phyloP scores from a whole-genome alignment of 345 rosid species.

The Camelina neglecta region DNA sequence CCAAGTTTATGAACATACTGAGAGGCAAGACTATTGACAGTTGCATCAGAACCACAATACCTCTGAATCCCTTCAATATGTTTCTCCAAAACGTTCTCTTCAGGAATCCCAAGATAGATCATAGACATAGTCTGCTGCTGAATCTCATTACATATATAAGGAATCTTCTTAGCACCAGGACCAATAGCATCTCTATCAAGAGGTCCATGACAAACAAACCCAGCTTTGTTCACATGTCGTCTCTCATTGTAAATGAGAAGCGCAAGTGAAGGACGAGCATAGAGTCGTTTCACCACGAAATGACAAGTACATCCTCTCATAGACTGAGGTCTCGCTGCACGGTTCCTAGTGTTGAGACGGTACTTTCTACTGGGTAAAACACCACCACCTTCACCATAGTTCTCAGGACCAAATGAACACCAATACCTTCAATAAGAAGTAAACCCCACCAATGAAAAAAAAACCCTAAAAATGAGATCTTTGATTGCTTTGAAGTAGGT shows the following conservation, averaged over 20 bases:
- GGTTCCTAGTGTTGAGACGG: constrained; percentile 79
- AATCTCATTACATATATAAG: constrained; percentile 83
- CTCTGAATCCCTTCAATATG: constrained; percentile 92
- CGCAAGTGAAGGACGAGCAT: constrained; percentile 78
- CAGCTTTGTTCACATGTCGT: constrained; percentile 86
- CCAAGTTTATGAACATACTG: constrained; percentile 93
- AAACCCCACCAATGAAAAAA: background rate
- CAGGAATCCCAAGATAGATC: constrained; percentile 96
- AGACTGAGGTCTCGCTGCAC: constrained; percentile 95
- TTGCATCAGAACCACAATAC: constrained; percentile 77
- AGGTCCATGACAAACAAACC: constrained; percentile 90
- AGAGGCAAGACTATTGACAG: constrained; percentile 74
- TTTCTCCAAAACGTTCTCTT: constrained; percentile 91
- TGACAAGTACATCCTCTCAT: constrained; percentile 96
- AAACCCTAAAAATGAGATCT: background rate
- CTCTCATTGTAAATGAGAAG: constrained; percentile 78
- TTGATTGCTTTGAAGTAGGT: background rate
- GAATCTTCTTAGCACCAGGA: constrained; percentile 91
- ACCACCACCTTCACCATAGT: constrained; percentile 94
- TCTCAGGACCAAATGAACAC: constrained; percentile 99
- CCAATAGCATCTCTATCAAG: constrained; percentile 96
- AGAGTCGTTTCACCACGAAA: constrained; percentile 82
- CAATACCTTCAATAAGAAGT: constrained; percentile 62
- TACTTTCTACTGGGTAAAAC: constrained; percentile 86
- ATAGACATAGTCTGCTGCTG: constrained; percentile 90